These are phyloP conservation scores for Cladosporium colombiae DNA, from an alignment of 2,329 filamentous ascomycete species.

Conservation along the genomic window DNA sequence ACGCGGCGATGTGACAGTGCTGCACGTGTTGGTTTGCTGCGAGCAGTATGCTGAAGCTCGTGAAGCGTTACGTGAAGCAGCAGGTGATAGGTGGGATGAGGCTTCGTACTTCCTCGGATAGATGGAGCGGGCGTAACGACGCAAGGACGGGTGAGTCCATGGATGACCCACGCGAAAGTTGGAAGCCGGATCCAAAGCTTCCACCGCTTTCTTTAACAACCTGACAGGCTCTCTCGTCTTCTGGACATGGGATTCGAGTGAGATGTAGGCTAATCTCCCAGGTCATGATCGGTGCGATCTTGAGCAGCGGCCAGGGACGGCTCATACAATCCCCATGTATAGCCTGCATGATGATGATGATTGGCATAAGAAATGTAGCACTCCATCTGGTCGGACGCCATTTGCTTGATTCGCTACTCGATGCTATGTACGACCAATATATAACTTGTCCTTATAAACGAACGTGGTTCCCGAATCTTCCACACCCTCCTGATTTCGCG, in stretches of 20 bases:
- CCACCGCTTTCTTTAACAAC: slow-evolving; percentile 14
- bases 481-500: no score
- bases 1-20: neutral
- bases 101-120: slow-evolving; percentile 17
- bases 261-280: slow-evolving; percentile 17
- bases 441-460: no score
- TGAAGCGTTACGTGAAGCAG: slow-evolving; percentile 5
- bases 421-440: no score
- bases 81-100: slow-evolving; percentile 9
- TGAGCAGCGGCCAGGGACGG: neutral
- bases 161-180: slow-evolving; percentile 15
- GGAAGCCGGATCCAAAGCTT: slow-evolving; percentile 20
- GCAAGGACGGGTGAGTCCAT: slow-evolving; percentile 14
- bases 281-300: neutral
- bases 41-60: neutral
- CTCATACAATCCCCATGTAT: neutral
- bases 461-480: no score
- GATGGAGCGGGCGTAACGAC: slow-evolving; percentile 19
- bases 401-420: no score
- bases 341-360: neutral
- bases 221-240: slow-evolving; percentile 20
- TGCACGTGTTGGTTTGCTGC: neutral
- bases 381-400: no score
- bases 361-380: no score
- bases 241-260: slow-evolving; percentile 11